Conservation (phyloP, 2,329 filamentous ascomycete species). For the Penicillium frequentans region DNA sequence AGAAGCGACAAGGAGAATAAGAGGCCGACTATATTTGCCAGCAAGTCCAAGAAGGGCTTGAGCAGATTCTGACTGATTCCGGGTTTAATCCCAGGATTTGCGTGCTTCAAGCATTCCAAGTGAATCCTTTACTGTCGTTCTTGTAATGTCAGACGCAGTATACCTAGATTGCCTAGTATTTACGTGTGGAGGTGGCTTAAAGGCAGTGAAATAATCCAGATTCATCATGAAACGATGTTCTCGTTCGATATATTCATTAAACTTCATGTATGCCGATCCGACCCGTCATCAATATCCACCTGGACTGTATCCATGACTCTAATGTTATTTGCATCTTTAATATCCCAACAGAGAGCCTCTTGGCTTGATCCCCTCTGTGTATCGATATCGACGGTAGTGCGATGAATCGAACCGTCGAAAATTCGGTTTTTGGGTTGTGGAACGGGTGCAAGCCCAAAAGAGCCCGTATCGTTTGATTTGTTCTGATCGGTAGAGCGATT, state of each 20-base stretch:
- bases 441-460: not conserved
- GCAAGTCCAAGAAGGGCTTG: too few relatives aligned
- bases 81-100: too few relatives aligned
- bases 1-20: too few relatives aligned
- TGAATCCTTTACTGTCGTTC: too few relatives aligned
- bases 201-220: not conserved
- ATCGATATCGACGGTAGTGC: constrained; percentile 3
- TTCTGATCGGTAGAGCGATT: constrained; percentile 1
- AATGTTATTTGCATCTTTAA: not conserved
- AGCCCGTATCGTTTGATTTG: not conserved
- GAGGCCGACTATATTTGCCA: too few relatives aligned
- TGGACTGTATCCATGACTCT: constrained; percentile 3
- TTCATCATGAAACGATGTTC: not conserved
- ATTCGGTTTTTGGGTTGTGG: not conserved
- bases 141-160: too few relatives aligned
- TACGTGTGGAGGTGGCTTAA: too few relatives aligned
- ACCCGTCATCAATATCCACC: not conserved
- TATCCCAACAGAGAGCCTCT: constrained; percentile 6
- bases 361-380: constrained; percentile 1
- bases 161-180: too few relatives aligned
- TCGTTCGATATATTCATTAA: not conserved
- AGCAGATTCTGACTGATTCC: too few relatives aligned
- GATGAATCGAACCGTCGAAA: constrained; percentile 4
- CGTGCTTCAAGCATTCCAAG: too few relatives aligned
- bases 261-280: not conserved